Evolutionary conservation across 148 eudicot genomes (phyloP).

Genomic region (Heliosperma pusillum): DNA sequence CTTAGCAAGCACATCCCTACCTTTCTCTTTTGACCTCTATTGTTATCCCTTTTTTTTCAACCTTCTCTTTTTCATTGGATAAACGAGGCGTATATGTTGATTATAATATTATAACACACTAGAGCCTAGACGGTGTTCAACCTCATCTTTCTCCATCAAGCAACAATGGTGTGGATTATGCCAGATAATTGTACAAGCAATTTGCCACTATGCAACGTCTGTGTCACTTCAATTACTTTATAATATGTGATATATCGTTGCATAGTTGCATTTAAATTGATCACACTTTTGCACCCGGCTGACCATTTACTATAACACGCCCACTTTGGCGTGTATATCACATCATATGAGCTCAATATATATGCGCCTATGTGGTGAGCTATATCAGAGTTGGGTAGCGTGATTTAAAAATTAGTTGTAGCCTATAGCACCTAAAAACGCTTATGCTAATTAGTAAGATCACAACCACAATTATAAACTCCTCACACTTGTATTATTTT

Average conservation of each 20-base stretch:
- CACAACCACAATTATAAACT: too few species aligned
- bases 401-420: too few species aligned
- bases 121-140: neutral
- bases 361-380: too few species aligned
- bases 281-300: too few species aligned
- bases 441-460: too few species aligned
- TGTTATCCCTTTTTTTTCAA: neutral
- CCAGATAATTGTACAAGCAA: neutral
- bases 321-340: neutral
- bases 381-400: too few species aligned
- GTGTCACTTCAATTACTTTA: too few species aligned
- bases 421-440: too few species aligned
- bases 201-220: neutral
- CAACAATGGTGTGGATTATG: neutral
- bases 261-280: too few species aligned
- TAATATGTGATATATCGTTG: too few species aligned
- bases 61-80: neutral
- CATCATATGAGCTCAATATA: too few species aligned
- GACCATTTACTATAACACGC: neutral
- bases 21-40: neutral
- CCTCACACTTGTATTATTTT: too few species aligned
- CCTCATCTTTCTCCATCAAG: neutral
- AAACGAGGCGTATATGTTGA: slow-evolving; percentile 1
- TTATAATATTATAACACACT: neutral
- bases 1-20: neutral